Evolutionary conservation across 2,329 filamentous ascomycete genomes (phyloP).

Genomic region (Coleophoma eucalyptorum): DNA sequence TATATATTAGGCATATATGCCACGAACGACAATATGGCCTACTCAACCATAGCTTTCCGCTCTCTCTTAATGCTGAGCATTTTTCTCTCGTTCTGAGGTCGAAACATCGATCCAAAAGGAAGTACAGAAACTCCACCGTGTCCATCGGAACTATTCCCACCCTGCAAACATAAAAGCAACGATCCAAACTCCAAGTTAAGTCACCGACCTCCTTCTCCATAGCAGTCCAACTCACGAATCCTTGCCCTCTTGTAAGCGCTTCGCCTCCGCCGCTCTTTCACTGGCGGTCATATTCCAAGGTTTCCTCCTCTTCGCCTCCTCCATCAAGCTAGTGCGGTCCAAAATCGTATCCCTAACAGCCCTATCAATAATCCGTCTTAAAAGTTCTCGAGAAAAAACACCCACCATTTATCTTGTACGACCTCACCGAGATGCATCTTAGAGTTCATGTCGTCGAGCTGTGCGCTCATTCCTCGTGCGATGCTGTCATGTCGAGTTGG

Average conservation of each 20-base stretch:
- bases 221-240: neutral
- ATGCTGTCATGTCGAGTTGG: neutral
- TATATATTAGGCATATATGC: neutral
- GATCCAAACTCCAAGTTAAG: neutral
- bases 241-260: neutral
- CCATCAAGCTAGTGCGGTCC: slow-evolving; percentile 10
- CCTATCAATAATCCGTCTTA: neutral
- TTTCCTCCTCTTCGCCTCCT: slow-evolving; percentile 7
- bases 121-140: too few species aligned
- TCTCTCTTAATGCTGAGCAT: too few species aligned
- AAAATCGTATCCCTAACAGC: slow-evolving; percentile 9
- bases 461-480: neutral
- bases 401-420: neutral
- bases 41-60: too few species aligned
- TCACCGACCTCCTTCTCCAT: neutral
- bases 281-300: slow-evolving; percentile 10
- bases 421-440: neutral
- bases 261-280: slow-evolving; percentile 1
- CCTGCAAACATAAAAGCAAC: too few species aligned
- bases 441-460: neutral
- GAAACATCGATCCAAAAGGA: too few species aligned
- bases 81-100: too few species aligned
- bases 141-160: too few species aligned
- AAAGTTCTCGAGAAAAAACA: neutral
- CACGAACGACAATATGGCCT: too few species aligned